A percentile compares a stretch with the other conserved stretches of the same genome.
These are phyloP conservation scores for Trichoderma hamatum DNA, from an alignment of 2,329 filamentous ascomycete genomes.

Conservation along the genomic window DNA sequence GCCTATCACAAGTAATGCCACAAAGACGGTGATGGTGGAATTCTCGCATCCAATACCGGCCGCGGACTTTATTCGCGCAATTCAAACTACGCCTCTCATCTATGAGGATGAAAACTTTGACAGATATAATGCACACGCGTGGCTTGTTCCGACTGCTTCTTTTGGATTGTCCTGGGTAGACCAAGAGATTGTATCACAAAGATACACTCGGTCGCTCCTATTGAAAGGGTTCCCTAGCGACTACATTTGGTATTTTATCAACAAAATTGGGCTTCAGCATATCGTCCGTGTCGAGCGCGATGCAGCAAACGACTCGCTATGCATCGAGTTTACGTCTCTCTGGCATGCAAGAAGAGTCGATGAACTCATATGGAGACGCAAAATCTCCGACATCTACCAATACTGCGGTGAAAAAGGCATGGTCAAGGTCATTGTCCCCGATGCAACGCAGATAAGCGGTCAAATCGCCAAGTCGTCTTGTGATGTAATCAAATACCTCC, in stretches of 20 bases:
- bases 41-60: slow-evolving; percentile 28
- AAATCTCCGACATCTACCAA: not conserved
- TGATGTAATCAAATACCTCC: not conserved
- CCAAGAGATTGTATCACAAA: not conserved
- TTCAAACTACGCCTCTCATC: not conserved
- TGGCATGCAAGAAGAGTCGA: slow-evolving; percentile 22
- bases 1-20: not conserved
- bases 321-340: slow-evolving; percentile 31
- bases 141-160: slow-evolving; percentile 29
- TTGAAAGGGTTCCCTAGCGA: slow-evolving; percentile 30
- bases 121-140: slow-evolving; percentile 1
- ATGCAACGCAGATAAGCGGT: not conserved
- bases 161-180: not conserved
- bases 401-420: not conserved
- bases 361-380: not conserved
- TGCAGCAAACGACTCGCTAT: slow-evolving; percentile 1
- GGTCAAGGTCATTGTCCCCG: not conserved
- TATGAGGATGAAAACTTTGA: slow-evolving; percentile 1
- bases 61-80: not conserved
- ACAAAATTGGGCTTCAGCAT: slow-evolving; percentile 20
- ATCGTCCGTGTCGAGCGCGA: slow-evolving; percentile 23
- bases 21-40: slow-evolving; percentile 31
- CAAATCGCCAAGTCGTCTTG: rapidly evolving
- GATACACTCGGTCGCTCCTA: slow-evolving; percentile 27
- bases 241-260: slow-evolving; percentile 32